Conservation (phyloP, 345 rosid genomes). For the Laguncularia racemosa region DNA sequence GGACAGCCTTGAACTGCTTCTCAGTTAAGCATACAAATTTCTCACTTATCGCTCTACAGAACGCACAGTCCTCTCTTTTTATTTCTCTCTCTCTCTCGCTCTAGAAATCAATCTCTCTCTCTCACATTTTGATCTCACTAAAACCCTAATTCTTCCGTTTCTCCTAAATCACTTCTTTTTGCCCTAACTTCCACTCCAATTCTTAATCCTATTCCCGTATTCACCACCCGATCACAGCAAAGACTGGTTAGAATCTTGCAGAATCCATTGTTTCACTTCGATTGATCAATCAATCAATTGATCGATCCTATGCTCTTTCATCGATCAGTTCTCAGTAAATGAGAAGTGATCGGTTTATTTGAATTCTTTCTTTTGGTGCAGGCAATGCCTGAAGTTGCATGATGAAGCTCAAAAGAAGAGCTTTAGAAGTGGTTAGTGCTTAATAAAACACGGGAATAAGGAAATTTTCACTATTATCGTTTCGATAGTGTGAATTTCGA, state of each 20-base stretch:
- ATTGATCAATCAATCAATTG: not conserved
- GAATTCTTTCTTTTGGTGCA: slow-evolving; percentile 10
- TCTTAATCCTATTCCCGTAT: not conserved
- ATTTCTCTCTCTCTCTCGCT: not conserved
- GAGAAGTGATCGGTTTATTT: slow-evolving; percentile 48
- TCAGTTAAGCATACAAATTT: slow-evolving; percentile 10
- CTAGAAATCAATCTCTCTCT: slow-evolving; percentile 1
- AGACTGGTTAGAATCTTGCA: slow-evolving; percentile 20
- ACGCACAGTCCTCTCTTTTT: not conserved
- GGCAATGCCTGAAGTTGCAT: slow-evolving; percentile 46
- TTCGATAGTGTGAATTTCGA: not conserved
- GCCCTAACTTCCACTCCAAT: not conserved
- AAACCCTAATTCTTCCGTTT: slow-evolving; percentile 13
- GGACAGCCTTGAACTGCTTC: slow-evolving; percentile 2
- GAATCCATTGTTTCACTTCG: not conserved
- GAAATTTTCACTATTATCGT: not conserved
- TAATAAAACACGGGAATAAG: too few species aligned
- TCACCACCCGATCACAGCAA: slow-evolving; percentile 1
- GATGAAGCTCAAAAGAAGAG: slow-evolving; percentile 79
- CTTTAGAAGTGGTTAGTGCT: slow-evolving; percentile 72
- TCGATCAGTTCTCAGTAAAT: slow-evolving; percentile 45
- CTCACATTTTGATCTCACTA: slow-evolving; percentile 11
- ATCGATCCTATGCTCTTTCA: not conserved
- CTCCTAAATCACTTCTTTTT: not conserved
- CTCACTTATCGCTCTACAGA: slow-evolving; percentile 1